Percentiles rank a stretch among this genome's conserved stretches.
phyloP scores from a whole-genome alignment of 441 rosid genomes.

The Theobroma grandiflorum region DNA sequence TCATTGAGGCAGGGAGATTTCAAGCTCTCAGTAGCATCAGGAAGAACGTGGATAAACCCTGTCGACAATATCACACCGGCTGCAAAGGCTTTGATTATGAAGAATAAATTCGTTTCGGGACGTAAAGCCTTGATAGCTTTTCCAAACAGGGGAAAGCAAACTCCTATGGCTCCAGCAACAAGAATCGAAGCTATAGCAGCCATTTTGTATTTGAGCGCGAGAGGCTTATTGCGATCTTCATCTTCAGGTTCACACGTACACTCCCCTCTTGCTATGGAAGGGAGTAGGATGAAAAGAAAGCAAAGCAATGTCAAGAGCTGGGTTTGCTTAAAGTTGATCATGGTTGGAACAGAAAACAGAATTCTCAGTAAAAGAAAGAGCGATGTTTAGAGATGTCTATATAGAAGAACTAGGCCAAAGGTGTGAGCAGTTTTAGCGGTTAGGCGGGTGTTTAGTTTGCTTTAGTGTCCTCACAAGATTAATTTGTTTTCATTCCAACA shows the following conservation, averaged over 20 bases:
- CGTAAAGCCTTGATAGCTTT: slow-evolving; percentile 40
- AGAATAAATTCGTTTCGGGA: slow-evolving; percentile 58
- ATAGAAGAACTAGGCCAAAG: no score
- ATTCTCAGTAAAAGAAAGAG: no score
- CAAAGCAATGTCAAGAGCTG: background rate
- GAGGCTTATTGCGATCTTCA: slow-evolving; percentile 25
- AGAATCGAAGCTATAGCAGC: slow-evolving; percentile 60
- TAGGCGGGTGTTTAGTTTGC: no score
- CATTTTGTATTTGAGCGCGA: slow-evolving; percentile 50
- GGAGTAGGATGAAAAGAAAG: slow-evolving; percentile 26
- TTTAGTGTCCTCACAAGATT: no score
- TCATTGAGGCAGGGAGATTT: slow-evolving; percentile 54
- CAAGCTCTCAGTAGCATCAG: slow-evolving; percentile 64
- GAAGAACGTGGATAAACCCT: slow-evolving; percentile 73
- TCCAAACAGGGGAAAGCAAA: slow-evolving; percentile 54
- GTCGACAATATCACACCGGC: slow-evolving; percentile 80
- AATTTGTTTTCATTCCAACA: no score
- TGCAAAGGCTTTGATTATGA: slow-evolving; percentile 74
- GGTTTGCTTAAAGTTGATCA: background rate
- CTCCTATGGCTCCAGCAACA: slow-evolving; percentile 55
- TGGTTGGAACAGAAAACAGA: background rate
- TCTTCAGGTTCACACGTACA: slow-evolving; percentile 37
- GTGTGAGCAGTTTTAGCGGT: no score
- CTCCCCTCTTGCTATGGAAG: slow-evolving; percentile 30
- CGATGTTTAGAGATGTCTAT: no score